Evolutionary conservation across 495 filamentous ascomycete genomes (phyloP), one percentile per base, ranked within the genome.

Genomic region (Tuber calosporum): DNA sequence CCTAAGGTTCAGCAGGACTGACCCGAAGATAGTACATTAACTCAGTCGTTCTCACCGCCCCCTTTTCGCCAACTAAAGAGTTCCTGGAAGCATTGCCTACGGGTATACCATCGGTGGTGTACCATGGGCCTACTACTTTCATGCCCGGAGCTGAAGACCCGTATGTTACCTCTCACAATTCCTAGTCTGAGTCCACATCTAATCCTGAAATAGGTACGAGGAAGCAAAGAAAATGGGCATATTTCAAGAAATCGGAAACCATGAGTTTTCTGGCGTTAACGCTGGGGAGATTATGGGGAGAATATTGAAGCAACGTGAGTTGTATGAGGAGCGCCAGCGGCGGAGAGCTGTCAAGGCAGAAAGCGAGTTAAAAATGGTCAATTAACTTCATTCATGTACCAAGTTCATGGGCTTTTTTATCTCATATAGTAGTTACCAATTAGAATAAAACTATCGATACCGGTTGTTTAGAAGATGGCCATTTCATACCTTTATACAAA

Each of bases 91-190:
- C 88, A 11, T 85, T 96, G 41, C 94, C 94, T 0, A 89, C 88
- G 77, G 91, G 92, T 38, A 87, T 86, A 20, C 92, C 93, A 5
- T 85, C 90, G 79, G 90, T 88, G 6, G 93, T 99, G 70, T 99
- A 97, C 82, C 95, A 99, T 83, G 95, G 95, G 15, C 92, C 93
- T 1, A 98, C 96, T 0, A 88, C 91, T 34, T 97, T 96, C 82
- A 96, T 97, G 83, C 91, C 92, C 2, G 85, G 91, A 34, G 92
- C 89, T 38, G 91, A 93, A 78, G 94, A 98, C 82, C 93, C 94
- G 1, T 99, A 97, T 48, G 13, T 38, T 22, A 20, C 17, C 26
- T 37, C 37, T 37, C 17, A 9, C 48, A 26, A 26, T 58, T 58
- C 15, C 36, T 43, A 26, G 34, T 13, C 8, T 20, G 1, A 26